Percentiles rank a stretch among this genome's conserved stretches.
Evolutionary conservation across 345 rosid species (phyloP).

Genomic region (Hibiscus tridactylites): DNA sequence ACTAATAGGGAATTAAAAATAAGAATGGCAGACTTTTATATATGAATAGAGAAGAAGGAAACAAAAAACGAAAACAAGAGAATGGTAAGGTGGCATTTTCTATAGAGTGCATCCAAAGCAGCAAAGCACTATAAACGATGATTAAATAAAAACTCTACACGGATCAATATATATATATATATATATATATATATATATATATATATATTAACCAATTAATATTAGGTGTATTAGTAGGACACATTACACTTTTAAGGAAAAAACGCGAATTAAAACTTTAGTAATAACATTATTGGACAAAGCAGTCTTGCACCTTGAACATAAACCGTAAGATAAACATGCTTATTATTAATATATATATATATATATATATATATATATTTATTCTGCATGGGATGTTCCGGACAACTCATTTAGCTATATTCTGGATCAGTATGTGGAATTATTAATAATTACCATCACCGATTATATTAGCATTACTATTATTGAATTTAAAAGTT

Average conservation of each 20-base stretch:
- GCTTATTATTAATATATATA: no score
- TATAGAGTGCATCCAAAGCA: neutral
- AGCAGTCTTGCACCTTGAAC: no score
- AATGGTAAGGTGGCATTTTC: conserved; percentile 4
- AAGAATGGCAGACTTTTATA: neutral
- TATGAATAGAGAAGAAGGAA: neutral
- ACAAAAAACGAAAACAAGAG: neutral
- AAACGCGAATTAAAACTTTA: no score
- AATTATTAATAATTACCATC: neutral
- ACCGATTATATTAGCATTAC: neutral
- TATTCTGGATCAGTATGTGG: neutral
- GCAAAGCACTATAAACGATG: neutral
- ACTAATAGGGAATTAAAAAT: neutral
- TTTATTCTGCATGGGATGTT: conserved; percentile 1
- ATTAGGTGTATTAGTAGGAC: no score
- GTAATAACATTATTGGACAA: no score
- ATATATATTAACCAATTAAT: no score
- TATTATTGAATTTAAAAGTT: neutral
- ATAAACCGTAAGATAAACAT: no score
- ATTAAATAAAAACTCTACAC: neutral
- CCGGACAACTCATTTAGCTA: neutral
- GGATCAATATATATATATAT: no score
- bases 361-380: neutral
- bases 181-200: no score
- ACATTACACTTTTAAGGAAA: no score